These are phyloP conservation scores for Teunomyces lycoperdinae DNA, from an alignment of 805 yeast species.

Conservation along the genomic window DNA sequence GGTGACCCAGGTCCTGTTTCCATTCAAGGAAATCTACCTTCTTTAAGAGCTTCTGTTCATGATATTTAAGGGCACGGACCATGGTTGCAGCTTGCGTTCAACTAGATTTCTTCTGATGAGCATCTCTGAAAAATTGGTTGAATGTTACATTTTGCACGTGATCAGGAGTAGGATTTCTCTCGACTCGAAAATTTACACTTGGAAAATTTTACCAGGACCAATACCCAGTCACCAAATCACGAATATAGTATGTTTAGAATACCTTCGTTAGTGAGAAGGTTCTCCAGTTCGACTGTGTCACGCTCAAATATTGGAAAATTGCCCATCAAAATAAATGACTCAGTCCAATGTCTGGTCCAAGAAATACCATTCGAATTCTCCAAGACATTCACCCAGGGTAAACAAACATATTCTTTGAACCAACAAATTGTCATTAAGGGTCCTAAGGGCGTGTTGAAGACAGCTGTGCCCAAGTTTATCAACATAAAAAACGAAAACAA, in stretches of 20 bases:
- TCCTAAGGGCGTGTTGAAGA: slow-evolving; percentile 66
- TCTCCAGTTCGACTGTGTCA: slow-evolving; percentile 13
- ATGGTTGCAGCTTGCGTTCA: slow-evolving; percentile 28
- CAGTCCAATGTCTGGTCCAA: slow-evolving; percentile 49
- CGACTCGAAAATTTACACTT: slow-evolving; percentile 1
- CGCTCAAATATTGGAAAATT: slow-evolving; percentile 75
- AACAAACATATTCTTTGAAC: slow-evolving; percentile 54
- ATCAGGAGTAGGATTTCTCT: not conserved
- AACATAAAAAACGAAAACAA: slow-evolving; percentile 31
- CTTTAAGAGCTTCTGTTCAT: slow-evolving; percentile 90
- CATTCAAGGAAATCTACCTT: slow-evolving; percentile 96
- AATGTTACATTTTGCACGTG: not conserved
- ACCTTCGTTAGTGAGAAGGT: slow-evolving; percentile 7
- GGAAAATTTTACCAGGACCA: not conserved
- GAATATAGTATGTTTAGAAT: not conserved
- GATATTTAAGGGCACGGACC: slow-evolving; percentile 90
- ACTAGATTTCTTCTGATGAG: not conserved
- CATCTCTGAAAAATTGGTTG: not conserved
- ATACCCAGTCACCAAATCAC: not conserved
- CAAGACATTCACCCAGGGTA: slow-evolving; percentile 64
- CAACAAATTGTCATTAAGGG: slow-evolving; percentile 64
- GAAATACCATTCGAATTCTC: slow-evolving; percentile 53
- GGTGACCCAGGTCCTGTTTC: slow-evolving; percentile 93
- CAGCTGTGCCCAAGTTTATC: slow-evolving; percentile 74
- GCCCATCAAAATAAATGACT: slow-evolving; percentile 68